These are phyloP conservation scores for Omphalea diandra DNA, from an alignment of 441 rosid species.

Conservation along the genomic window DNA sequence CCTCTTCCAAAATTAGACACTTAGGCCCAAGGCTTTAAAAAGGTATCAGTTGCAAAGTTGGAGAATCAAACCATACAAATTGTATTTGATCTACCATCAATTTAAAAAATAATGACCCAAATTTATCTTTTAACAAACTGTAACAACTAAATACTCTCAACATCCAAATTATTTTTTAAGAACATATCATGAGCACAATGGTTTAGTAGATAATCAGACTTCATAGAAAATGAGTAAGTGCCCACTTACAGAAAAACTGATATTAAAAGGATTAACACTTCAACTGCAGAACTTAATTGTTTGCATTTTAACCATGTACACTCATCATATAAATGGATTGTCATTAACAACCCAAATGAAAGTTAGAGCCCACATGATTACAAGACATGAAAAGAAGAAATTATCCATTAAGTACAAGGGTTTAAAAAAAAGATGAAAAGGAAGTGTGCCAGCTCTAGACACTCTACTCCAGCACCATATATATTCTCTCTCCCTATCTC, in stretches of 20 bases:
- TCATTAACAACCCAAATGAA: not conserved
- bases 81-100: too few species aligned
- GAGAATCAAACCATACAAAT: too few species aligned
- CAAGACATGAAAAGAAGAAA: not conserved
- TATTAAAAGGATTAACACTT: too few species aligned
- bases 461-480: too few species aligned
- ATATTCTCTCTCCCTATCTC: not conserved
- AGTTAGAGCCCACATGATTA: not conserved
- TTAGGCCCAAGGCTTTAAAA: too few species aligned
- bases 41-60: too few species aligned
- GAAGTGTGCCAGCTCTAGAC: not conserved
- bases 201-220: not conserved
- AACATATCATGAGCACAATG: not conserved
- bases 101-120: too few species aligned
- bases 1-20: too few species aligned
- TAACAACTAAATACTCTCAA: not conserved
- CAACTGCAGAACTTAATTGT: too few species aligned
- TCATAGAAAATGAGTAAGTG: not conserved
- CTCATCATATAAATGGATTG: not conserved
- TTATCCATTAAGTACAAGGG: too few species aligned
- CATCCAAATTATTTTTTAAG: not conserved
- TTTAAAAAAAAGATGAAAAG: too few species aligned
- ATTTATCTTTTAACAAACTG: not conserved
- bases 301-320: not conserved
- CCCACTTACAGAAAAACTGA: not conserved